These are phyloP conservation scores for Graphiopsis chlorocephala DNA, from an alignment of 2,329 filamentous ascomycete species.

Conservation along the genomic window DNA sequence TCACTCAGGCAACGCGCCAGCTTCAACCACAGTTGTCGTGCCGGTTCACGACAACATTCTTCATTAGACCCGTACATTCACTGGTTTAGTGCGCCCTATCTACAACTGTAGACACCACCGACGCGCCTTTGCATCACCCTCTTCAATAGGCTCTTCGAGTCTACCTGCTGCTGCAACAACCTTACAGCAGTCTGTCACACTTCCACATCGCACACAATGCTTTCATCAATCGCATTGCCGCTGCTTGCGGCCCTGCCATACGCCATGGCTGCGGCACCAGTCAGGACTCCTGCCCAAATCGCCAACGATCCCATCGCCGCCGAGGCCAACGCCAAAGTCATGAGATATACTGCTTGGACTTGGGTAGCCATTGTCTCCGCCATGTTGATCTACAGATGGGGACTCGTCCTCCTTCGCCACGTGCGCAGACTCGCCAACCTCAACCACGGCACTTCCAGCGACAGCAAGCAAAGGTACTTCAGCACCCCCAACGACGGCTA, in stretches of 20 bases:
- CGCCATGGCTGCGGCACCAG: conserved; percentile 13
- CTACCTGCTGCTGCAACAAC: neutral
- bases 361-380: conserved; percentile 62
- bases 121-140: neutral
- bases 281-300: conserved; percentile 7
- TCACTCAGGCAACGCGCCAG: conserved; percentile 15
- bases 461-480: conserved; percentile 68
- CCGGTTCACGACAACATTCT: conserved; percentile 10
- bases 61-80: conserved; percentile 10
- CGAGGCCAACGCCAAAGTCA: conserved; percentile 32
- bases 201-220: conserved; percentile 3
- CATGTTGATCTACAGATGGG: conserved; percentile 66
- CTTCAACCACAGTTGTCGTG: conserved; percentile 2
- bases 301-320: conserved; percentile 13
- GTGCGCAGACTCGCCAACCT: conserved; percentile 72
- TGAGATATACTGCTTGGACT: conserved; percentile 40
- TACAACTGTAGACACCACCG: conserved; percentile 1
- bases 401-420: conserved; percentile 61
- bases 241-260: conserved; percentile 16
- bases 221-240: conserved; percentile 4
- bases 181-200: neutral
- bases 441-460: conserved; percentile 62
- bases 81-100: conserved; percentile 8
- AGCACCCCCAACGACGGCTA: conserved; percentile 56
- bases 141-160: conserved; percentile 4